Base-by-base conservation (phyloP, 2,329 filamentous ascomycete species). In the Aspergillus alliaceus region DNA sequence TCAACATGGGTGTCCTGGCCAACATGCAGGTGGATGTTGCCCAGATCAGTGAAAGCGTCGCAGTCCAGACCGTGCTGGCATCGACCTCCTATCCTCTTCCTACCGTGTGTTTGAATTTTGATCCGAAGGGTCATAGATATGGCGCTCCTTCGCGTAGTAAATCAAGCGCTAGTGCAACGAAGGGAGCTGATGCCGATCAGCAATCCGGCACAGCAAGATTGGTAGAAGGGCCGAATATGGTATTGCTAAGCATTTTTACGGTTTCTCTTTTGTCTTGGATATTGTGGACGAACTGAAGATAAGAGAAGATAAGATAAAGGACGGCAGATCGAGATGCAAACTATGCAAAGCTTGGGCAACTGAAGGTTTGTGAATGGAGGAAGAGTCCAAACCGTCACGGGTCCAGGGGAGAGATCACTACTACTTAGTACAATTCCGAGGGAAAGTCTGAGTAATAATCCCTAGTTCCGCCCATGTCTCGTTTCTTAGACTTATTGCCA, bases 41-140 rank as follows among this genome's bases (percentile, higher is more conserved):
- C 35, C 9, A 35, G 3, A 32, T 48, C 6, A 22, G 18, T 20
- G 44, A 48, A 32, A 20, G 18, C 9, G 27, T 18, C 18, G 29
- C 27, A n/a, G 31, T 53, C 2, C 25, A 51, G 32, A 47, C 54
- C 2, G 59, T 60, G 5, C 15, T 57, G 35, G 52, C 40, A 18
- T 60, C 57, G n/a, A 63, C 47, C 1, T 46, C 42, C 20, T 60
- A 63, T 46, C 40, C 59, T 7, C 57, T 67, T 14, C 60, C 61
- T 7, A 64, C 60, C 3, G 58, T 51, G 5, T 66, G 65, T 47
- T 35, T 66, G n/a, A 53, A 51, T 4, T 65, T 60, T 54, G 54
- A 67, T 56, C 8, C 53, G 12, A 56, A 60, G 9, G n/a, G 35
- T 7, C 40, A 34, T 18, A 34, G 15, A 6, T 56, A 40, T 40